These are phyloP conservation scores for Fomitopsis pinicola DNA, from an alignment of 1,284 basidiomycete genomes.

Conservation along the genomic window DNA sequence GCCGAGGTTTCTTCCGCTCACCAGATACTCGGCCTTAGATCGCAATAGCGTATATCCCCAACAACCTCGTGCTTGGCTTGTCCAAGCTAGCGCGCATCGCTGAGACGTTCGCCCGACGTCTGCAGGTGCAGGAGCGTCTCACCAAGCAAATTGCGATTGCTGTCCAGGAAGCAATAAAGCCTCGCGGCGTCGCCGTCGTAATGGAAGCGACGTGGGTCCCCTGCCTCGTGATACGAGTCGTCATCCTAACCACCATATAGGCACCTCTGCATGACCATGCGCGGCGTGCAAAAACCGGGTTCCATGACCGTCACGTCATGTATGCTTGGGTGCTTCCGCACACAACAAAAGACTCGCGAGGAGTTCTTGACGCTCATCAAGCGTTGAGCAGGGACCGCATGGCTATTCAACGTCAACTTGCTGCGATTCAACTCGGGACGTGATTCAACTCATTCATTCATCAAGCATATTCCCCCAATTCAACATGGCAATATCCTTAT, in stretches of 20 bases:
- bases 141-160: constrained; percentile 98
- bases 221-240: background rate
- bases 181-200: constrained; percentile 97
- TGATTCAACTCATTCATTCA: background rate
- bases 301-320: constrained; percentile 96
- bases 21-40: constrained; percentile 34
- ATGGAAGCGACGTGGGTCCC: constrained; percentile 91
- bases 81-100: constrained; percentile 97
- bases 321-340: constrained; percentile 98
- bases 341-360: constrained; percentile 96
- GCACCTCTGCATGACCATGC: constrained; percentile 99
- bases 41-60: constrained; percentile 92
- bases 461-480: constrained; percentile 16
- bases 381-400: constrained; percentile 26
- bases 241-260: constrained; percentile 38
- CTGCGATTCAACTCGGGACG: constrained; percentile 16
- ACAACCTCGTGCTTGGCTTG: constrained; percentile 92
- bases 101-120: constrained; percentile 92
- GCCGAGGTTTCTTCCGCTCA: background rate
- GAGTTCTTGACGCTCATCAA: constrained; percentile 87
- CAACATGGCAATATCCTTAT: constrained; percentile 21
- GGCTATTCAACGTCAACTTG: background rate
- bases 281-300: constrained; percentile 98
- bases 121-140: constrained; percentile 97
- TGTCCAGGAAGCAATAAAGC: constrained; percentile 95